Percentiles rank a stretch among this genome's conserved stretches.
Evolutionary conservation across 2,329 filamentous ascomycete species (phyloP).

Genomic region (Gnomoniopsis sp.): DNA sequence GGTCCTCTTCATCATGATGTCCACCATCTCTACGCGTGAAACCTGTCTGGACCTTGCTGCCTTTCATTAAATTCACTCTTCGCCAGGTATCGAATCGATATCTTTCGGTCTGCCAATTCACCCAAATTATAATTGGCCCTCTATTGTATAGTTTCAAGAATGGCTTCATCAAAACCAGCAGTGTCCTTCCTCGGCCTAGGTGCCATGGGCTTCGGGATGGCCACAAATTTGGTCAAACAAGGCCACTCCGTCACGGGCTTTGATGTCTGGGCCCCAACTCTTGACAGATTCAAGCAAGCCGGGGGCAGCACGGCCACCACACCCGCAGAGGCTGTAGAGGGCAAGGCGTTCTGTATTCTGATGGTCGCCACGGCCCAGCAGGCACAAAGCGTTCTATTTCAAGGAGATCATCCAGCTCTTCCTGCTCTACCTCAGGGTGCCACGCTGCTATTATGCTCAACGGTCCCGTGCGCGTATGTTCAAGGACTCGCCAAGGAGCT

Average conservation of each 20-base stretch:
- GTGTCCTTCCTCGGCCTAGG: conserved; percentile 72
- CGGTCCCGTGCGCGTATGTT: conserved; percentile 65
- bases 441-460: conserved; percentile 66
- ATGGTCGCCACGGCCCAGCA: conserved; percentile 76
- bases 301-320: conserved; percentile 59
- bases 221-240: conserved; percentile 65
- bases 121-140: too few relatives aligned
- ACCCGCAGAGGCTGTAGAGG: conserved; percentile 57
- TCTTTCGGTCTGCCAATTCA: neutral
- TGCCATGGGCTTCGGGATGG: conserved; percentile 82
- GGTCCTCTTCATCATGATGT: neutral
- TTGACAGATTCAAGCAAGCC: conserved; percentile 61
- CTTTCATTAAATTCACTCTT: too few relatives aligned
- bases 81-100: neutral
- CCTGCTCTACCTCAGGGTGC: conserved; percentile 51
- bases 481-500: conserved; percentile 58
- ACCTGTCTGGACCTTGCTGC: too few relatives aligned
- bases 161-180: conserved; percentile 32
- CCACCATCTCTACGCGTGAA: neutral
- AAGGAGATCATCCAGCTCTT: conserved; percentile 47
- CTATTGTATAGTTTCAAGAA: conserved; percentile 14
- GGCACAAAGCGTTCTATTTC: conserved; percentile 63
- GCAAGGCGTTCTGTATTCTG: conserved; percentile 60
- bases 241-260: conserved; percentile 68
- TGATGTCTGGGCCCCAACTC: conserved; percentile 65